Evolutionary conservation across 2,329 filamentous ascomycete genomes (phyloP).

Genomic region (Geosmithia putterillii): DNA sequence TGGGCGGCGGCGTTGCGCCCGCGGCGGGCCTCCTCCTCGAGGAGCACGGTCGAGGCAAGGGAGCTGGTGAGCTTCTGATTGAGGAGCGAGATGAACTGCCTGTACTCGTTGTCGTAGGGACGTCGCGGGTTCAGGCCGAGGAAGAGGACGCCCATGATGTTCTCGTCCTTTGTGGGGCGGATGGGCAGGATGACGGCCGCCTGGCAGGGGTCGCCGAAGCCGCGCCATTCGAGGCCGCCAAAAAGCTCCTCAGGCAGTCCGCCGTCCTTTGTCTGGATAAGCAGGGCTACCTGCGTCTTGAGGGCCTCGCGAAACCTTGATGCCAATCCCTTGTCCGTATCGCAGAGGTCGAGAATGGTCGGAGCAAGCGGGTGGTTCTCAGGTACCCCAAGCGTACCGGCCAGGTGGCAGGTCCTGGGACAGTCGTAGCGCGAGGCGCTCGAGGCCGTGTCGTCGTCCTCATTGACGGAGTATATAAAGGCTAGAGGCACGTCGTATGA

Average conservation of each 20-base stretch:
- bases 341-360: constrained; percentile 19
- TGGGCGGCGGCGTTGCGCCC: constrained; percentile 41
- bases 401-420: constrained; percentile 24
- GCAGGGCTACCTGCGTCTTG: constrained; percentile 20
- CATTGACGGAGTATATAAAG: constrained; percentile 35
- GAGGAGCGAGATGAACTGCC: constrained; percentile 47
- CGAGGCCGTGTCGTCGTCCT: constrained; percentile 18
- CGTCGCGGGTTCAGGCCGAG: constrained; percentile 59
- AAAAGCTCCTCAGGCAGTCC: constrained; percentile 47
- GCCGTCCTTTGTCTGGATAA: constrained; percentile 30
- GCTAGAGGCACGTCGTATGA: constrained; percentile 37
- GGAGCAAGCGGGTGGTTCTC: constrained; percentile 28
- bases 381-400: constrained; percentile 33
- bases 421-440: constrained; percentile 14
- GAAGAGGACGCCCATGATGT: constrained; percentile 54
- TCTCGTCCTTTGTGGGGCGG: constrained; percentile 52
- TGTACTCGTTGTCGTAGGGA: constrained; percentile 64
- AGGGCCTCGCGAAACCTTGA: constrained; percentile 26
- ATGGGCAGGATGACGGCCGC: constrained; percentile 59
- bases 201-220: constrained; percentile 53
- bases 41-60: constrained; percentile 56
- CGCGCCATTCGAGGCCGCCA: constrained; percentile 46
- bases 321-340: constrained; percentile 23
- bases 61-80: constrained; percentile 51
- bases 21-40: constrained; percentile 58